phyloP scores from a whole-genome alignment of 228 moss, liverwort and hornwort species.

The Sphagnum magellanicum region DNA sequence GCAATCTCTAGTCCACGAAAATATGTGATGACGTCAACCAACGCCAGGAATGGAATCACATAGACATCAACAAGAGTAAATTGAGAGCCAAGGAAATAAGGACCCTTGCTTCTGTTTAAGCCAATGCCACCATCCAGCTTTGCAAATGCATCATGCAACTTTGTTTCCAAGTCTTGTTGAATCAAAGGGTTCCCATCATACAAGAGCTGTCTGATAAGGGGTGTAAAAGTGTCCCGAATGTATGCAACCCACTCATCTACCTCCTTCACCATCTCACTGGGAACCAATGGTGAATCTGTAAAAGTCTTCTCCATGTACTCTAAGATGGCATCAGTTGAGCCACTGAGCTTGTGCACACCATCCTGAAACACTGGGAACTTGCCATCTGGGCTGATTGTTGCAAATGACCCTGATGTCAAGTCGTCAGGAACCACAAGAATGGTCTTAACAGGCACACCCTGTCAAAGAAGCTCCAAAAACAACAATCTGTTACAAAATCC shows the following conservation, averaged over 20 bases:
- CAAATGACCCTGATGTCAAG: slow-evolving; percentile 25
- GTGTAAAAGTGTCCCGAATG: slow-evolving; percentile 59
- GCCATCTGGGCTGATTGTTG: slow-evolving; percentile 40
- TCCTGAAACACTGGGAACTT: slow-evolving; percentile 62
- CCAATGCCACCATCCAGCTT: slow-evolving; percentile 43
- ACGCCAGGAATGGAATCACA: slow-evolving; percentile 63
- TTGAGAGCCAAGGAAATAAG: slow-evolving; percentile 60
- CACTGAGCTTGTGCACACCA: slow-evolving; percentile 53
- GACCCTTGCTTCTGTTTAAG: slow-evolving; percentile 24
- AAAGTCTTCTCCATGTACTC: slow-evolving; percentile 70
- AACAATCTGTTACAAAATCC: neutral
- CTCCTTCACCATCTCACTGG: slow-evolving; percentile 41
- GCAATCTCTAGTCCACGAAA: slow-evolving; percentile 53
- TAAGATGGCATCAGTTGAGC: slow-evolving; percentile 62
- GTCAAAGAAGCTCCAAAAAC: neutral
- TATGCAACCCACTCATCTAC: slow-evolving; percentile 65
- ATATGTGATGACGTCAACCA: slow-evolving; percentile 60
- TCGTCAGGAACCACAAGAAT: slow-evolving; percentile 47
- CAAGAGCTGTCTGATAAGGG: slow-evolving; percentile 50
- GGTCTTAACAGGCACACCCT: slow-evolving; percentile 41
- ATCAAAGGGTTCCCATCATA: slow-evolving; percentile 74
- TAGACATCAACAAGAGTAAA: slow-evolving; percentile 82
- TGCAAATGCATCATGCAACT: slow-evolving; percentile 50
- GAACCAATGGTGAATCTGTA: slow-evolving; percentile 47
- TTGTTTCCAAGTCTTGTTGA: slow-evolving; percentile 47